Evolutionary conservation across 495 filamentous ascomycete genomes (phyloP).

Genomic region (Penicillium ochrochloron): DNA sequence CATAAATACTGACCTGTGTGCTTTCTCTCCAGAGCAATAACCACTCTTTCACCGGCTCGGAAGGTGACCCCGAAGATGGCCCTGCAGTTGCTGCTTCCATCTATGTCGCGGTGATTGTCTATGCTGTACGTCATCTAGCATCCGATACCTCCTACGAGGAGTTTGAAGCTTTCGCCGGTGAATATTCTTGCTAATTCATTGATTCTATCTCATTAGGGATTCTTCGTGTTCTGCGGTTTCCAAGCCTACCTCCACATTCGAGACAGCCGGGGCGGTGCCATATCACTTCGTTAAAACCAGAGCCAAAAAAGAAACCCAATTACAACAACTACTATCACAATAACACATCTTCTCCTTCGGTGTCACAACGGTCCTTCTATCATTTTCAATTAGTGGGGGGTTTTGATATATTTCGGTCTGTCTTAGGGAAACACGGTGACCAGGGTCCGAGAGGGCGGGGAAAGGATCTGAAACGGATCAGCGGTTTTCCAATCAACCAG

Average conservation of each 20-base stretch:
- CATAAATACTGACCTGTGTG: constrained; percentile 14
- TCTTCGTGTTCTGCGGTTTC: constrained; percentile 86
- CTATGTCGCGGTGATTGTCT: constrained; percentile 84
- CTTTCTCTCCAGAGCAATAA: constrained; percentile 60
- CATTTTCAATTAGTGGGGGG: constrained; percentile 25
- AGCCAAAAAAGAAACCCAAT: constrained; percentile 13
- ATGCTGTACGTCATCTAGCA: constrained; percentile 64
- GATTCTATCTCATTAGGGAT: constrained; percentile 57
- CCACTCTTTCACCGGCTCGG: constrained; percentile 77
- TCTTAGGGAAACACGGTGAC: constrained; percentile 18
- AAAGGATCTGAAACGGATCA: constrained; percentile 23
- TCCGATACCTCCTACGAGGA: background rate
- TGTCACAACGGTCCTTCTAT: constrained; percentile 26
- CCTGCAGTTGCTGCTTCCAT: constrained; percentile 78
- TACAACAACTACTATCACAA: constrained; percentile 20
- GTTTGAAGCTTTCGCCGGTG: background rate
- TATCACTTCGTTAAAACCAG: constrained; percentile 64
- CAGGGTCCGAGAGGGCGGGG: constrained; percentile 16
- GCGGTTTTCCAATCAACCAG: constrained; percentile 3
- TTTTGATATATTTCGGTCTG: constrained; percentile 30
- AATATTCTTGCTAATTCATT: constrained; percentile 3
- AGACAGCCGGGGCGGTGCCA: constrained; percentile 78
- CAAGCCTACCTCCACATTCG: constrained; percentile 82
- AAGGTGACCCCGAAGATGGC: constrained; percentile 74
- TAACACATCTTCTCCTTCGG: constrained; percentile 14